Evolutionary conservation across 2,329 filamentous ascomycete genomes (phyloP).

Genomic region (Neocatenulostroma microsporum): DNA sequence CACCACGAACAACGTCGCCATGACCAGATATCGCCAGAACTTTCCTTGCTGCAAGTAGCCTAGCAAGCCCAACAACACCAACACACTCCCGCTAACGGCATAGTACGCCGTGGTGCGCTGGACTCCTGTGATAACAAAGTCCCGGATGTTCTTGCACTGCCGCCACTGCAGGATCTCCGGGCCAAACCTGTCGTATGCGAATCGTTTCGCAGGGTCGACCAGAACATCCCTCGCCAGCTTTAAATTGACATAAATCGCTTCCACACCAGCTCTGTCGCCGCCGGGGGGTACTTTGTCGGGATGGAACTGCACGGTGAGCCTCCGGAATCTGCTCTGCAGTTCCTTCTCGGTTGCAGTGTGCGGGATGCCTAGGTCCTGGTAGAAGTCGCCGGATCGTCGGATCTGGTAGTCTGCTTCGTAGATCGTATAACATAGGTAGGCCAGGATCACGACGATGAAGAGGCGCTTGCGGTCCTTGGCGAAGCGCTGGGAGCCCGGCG

Average conservation of each 20-base stretch:
- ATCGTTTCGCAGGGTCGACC: slow-evolving; percentile 65
- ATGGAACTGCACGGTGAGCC: slow-evolving; percentile 61
- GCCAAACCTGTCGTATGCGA: slow-evolving; percentile 86
- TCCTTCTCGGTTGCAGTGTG: slow-evolving; percentile 62
- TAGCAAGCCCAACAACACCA: slow-evolving; percentile 55
- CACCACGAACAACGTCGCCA: slow-evolving; percentile 48
- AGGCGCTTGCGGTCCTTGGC: slow-evolving; percentile 71
- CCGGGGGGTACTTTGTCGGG: slow-evolving; percentile 66
- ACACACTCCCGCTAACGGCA: slow-evolving; percentile 46
- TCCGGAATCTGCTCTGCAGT: slow-evolving; percentile 77
- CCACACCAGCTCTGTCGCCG: slow-evolving; percentile 32
- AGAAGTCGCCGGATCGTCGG: slow-evolving; percentile 65
- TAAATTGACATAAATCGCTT: slow-evolving; percentile 67
- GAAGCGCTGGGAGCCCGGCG: slow-evolving; percentile 60
- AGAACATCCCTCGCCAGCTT: slow-evolving; percentile 78
- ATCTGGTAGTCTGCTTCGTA: slow-evolving; percentile 85
- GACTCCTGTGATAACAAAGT: slow-evolving; percentile 65
- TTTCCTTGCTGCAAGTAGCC: slow-evolving; percentile 62
- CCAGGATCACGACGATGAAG: slow-evolving; percentile 70
- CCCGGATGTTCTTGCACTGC: slow-evolving; percentile 58
- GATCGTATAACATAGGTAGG: slow-evolving; percentile 85
- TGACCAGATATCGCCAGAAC: slow-evolving; percentile 46
- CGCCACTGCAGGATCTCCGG: slow-evolving; percentile 61
- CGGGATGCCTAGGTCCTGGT: slow-evolving; percentile 65
- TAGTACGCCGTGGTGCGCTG: slow-evolving; percentile 56